Base-by-base conservation (phyloP, 2,329 filamentous ascomycete genomes). In the Calonectria ilicicola region DNA sequence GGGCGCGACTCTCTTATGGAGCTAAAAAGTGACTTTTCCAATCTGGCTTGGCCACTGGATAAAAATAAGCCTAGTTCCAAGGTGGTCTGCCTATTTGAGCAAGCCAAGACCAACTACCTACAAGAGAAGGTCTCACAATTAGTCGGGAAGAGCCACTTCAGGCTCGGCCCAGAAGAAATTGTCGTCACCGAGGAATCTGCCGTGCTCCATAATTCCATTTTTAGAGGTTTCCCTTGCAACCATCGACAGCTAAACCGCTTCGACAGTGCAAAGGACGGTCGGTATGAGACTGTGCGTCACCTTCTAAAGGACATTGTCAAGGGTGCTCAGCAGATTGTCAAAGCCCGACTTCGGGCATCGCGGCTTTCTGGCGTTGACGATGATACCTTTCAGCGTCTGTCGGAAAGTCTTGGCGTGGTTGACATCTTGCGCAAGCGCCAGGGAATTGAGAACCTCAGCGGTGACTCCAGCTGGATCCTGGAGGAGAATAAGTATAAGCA, bases 211-310 rank as follows among this genome's bases (percentile, higher is more conserved):
- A 49, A 62, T 3, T 53, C 67, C n/a, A 53, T 70, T 2, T 53
- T 42, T 15, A 35, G 67, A 49, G 67, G 67, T 6, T 42, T 70
- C 10, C 62, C 67, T 15, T 70, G 67, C 32, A 70, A 70, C 17
- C 67, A 70, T 32, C 62, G 67, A 44, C 67, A 70, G 29, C 67
- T 70, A 29, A 70, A 70, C 40, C 67, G 67, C 40, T 70, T 70
- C 23, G 67, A 70, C 40, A 70, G 51, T 8, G 49, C 67, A 44
- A 70, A 70, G 42, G 67, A 70, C 17, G 67, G 67, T 1, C 67
- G 67, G 32, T 70, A 70, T 15, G 67, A 70, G 21, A 19, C 42
- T 9, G 67, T 70, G 21, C 38, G 49, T 2, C 67, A 58, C 23
- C 53, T 60, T 23, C 49, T 70, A 15, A 70, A 70, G 21, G 67